Percentiles rank a stretch among this genome's conserved stretches.
Evolutionary conservation across 805 yeast species (phyloP).

Genomic region (Teunomyces cretensis): DNA sequence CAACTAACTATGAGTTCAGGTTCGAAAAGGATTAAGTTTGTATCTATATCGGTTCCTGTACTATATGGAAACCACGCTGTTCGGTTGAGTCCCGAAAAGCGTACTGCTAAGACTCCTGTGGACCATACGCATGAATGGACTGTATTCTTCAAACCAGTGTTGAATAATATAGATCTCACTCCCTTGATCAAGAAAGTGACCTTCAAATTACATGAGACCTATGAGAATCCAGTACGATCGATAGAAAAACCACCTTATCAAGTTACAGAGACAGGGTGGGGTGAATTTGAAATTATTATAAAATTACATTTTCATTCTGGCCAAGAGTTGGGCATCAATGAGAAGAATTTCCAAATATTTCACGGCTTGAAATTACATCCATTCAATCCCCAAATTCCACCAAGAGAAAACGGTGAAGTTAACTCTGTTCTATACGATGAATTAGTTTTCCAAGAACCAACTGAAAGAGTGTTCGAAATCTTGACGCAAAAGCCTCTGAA

Average conservation of each 20-base stretch:
- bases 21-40: conserved; percentile 23
- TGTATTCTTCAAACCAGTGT: conserved; percentile 77
- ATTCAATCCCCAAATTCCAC: conserved; percentile 49
- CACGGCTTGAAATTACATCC: conserved; percentile 94
- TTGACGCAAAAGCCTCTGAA: conserved; percentile 70
- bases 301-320: conserved; percentile 85
- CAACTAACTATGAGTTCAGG: conserved; percentile 10
- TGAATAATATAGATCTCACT: conserved; percentile 69
- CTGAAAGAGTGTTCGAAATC: conserved; percentile 79
- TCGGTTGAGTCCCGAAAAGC: conserved; percentile 52
- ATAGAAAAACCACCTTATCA: conserved; percentile 91
- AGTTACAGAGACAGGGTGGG: conserved; percentile 98
- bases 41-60: conserved; percentile 72
- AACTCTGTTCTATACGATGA: conserved; percentile 72
- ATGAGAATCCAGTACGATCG: conserved; percentile 80
- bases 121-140: conserved; percentile 98
- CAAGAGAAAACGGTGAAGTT: conserved; percentile 42
- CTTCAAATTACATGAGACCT: conserved; percentile 93
- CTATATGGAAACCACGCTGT: conserved; percentile 79
- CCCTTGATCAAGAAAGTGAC: conserved; percentile 86
- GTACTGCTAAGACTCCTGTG: conserved; percentile 59
- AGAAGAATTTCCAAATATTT: conserved; percentile 79
- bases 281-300: conserved; percentile 92
- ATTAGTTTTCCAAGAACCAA: conserved; percentile 92
- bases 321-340: conserved; percentile 60